Conservation (phyloP, 768 basidiomycete species). For the Tephrocybe rancida region DNA sequence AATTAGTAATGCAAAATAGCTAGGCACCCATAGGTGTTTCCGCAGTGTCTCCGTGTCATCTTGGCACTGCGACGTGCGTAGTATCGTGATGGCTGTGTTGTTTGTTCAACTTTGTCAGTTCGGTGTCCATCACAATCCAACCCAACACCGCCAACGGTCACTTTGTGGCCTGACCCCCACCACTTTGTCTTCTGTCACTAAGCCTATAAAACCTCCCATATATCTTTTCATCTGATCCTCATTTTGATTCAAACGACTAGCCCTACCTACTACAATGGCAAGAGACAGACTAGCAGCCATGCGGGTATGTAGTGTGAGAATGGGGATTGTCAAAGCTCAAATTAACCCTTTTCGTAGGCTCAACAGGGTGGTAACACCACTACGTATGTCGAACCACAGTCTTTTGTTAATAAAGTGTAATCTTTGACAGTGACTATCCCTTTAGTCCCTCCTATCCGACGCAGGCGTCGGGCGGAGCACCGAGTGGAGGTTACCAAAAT, state of each 20-base stretch:
- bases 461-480: conserved; percentile 55
- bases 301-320: conserved; percentile 55
- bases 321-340: conserved; percentile 3
- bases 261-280: conserved; percentile 56
- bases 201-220: conserved; percentile 9
- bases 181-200: conserved; percentile 12
- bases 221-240: conserved; percentile 16
- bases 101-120: conserved; percentile 20
- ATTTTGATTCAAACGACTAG: conserved; percentile 20
- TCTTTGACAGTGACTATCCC: conserved; percentile 13
- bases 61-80: too few relatives aligned
- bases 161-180: conserved; percentile 20
- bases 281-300: conserved; percentile 91
- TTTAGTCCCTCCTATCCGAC: conserved; percentile 66
- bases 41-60: too few relatives aligned
- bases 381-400: conserved; percentile 39
- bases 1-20: too few relatives aligned
- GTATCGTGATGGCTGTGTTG: conserved; percentile 15
- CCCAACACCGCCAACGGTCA: conserved; percentile 16
- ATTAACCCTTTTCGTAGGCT: conserved; percentile 43
- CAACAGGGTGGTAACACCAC: conserved; percentile 60
- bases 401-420: conserved; percentile 3
- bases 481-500: conserved; percentile 45
- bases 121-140: conserved; percentile 15
- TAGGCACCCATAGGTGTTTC: too few relatives aligned